Evolutionary conservation across 164 flowering plant species (phyloP).

Genomic region (Annona cherimola): DNA sequence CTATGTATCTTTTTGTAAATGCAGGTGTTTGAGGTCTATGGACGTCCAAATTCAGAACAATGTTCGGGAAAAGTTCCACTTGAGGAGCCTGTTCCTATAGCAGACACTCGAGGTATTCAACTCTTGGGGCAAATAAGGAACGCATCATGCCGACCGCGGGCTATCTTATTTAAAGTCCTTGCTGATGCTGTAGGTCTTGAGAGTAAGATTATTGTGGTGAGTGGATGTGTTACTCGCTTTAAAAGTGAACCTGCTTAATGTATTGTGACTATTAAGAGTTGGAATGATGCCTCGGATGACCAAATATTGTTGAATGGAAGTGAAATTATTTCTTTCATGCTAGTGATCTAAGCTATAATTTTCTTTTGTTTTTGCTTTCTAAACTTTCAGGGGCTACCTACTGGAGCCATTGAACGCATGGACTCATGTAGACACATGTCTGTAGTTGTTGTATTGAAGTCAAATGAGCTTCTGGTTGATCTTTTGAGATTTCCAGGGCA

Average conservation of each 20-base stretch:
- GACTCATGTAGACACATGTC: constrained; percentile 94
- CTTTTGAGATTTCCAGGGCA: constrained; percentile 96
- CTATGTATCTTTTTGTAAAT: neutral
- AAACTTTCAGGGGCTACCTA: constrained; percentile 71
- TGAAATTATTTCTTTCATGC: neutral
- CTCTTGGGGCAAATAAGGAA: constrained; percentile 84
- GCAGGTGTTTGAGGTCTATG: constrained; percentile 85
- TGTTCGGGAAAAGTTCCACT: constrained; percentile 72
- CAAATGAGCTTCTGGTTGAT: constrained; percentile 87
- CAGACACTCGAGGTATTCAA: constrained; percentile 60
- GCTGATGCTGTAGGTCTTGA: constrained; percentile 97
- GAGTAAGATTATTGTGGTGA: constrained; percentile 84
- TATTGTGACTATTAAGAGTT: neutral
- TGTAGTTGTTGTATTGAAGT: constrained; percentile 75
- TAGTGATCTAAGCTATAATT: neutral
- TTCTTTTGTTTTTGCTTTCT: neutral
- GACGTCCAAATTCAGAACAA: constrained; percentile 58
- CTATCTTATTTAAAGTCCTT: constrained; percentile 90
- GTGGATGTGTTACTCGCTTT: neutral
- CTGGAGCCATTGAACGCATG: constrained; percentile 45
- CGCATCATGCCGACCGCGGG: constrained; percentile 91
- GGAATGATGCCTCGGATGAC: neutral
- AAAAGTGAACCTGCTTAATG: neutral
- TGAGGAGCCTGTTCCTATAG: constrained; percentile 54
- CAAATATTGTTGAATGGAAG: neutral